A percentile compares a stretch with the other conserved stretches of the same genome.
Conservation (phyloP, 2,329 filamentous ascomycete species). For the Ophiostoma piceae region DNA sequence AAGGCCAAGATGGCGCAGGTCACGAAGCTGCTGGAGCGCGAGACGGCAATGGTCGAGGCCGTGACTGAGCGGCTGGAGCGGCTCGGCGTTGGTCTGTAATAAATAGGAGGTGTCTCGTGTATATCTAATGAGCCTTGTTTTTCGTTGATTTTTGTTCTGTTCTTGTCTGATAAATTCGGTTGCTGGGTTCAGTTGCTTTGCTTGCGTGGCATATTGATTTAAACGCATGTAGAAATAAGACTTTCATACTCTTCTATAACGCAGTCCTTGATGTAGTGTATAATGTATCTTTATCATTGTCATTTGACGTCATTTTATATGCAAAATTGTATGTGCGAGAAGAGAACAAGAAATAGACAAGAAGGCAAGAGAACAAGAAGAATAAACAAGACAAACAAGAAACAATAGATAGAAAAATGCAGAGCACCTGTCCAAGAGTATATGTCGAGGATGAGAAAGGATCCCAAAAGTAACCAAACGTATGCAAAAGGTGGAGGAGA, state of each 20-base stretch:
- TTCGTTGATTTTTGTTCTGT: background rate
- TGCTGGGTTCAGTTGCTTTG: background rate
- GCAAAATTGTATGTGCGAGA: background rate
- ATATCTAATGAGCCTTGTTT: slow-evolving; percentile 6
- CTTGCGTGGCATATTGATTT: slow-evolving; percentile 7
- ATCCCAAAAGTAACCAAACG: slow-evolving; percentile 10
- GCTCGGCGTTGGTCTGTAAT: slow-evolving; percentile 38
- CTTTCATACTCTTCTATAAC: background rate
- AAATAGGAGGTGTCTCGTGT: background rate
- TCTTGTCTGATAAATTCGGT: background rate
- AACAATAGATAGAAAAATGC: background rate
- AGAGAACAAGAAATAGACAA: background rate
- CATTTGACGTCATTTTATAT: slow-evolving; percentile 14
- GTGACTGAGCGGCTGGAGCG: slow-evolving; percentile 58
- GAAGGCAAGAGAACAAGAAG: background rate
- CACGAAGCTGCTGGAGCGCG: slow-evolving; percentile 57
- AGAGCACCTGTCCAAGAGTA: slow-evolving; percentile 2
- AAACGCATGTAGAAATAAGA: background rate
- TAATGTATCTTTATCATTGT: slow-evolving; percentile 1
- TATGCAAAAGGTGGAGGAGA: background rate
- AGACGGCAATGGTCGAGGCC: slow-evolving; percentile 63
- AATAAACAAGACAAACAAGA: background rate
- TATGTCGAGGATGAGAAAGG: slow-evolving; percentile 7
- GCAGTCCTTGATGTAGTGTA: background rate
- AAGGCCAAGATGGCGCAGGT: slow-evolving; percentile 61